Evolutionary conservation across 805 yeast genomes (phyloP), one percentile per base, ranked within the genome.

Genomic region (Torulaspora maleeae): DNA sequence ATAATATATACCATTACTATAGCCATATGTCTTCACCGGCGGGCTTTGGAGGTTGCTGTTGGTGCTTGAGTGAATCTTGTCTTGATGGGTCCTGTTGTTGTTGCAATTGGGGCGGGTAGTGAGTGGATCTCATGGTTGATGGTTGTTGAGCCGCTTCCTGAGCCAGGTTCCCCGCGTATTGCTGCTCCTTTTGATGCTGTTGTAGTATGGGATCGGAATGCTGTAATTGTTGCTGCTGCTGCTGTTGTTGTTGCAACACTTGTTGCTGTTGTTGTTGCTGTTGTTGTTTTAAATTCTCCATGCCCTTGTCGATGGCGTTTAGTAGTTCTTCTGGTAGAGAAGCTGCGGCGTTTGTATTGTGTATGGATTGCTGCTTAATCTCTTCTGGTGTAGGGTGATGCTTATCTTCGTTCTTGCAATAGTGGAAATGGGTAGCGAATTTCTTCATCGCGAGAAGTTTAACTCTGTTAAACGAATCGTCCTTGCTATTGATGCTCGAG

Each of bases 361-460:
- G 49, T 2, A 54, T 41, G 1, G 67, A 55, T 47, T 61, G 66
- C 43, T 55, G 58, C 43, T 64, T 64, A 29, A 65, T 64, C 34
- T 65, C 68, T 35, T 63, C 68, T 6, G 64, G 59, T 3, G 60
- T 53, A 33, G 69, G 69, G 41, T 64, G 66, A 38, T 62, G 60
- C 38, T 55, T 59, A 38, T 63, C 66, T 17, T 57, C 56, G 27
- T 50, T 51, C 39, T 51, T 57, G 48, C 63, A 63, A 43, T 65
- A 65, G 45, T 65, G 69, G 59, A 65, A 65, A 53, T 65, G 69
- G 1, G 67, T 58, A 17, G 68, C 55, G 45, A 65, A 65, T 48
- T 64, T 65, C 43, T 61, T 61, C 60, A 63, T 56, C 12, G 69
- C 66, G 27, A 64, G 49, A 38, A 58, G 47, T 43, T 64, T 63